Evolutionary conservation across 2,329 filamentous ascomycete genomes (phyloP).

Genomic region (Sarocladium kiliense): DNA sequence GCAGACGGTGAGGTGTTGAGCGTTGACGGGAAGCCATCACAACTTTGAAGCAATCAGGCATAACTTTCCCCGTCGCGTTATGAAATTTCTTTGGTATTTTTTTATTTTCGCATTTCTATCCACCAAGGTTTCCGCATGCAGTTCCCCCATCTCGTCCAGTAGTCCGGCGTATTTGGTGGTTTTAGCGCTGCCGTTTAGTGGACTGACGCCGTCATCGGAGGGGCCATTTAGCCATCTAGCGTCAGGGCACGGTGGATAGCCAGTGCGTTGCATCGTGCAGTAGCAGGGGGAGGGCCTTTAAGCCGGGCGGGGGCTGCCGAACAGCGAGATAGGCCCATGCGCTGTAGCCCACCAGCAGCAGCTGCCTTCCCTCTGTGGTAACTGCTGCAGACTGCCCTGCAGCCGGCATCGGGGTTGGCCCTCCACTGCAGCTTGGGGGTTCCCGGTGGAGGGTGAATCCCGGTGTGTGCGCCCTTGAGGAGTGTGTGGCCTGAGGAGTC

Average conservation of each 20-base stretch:
- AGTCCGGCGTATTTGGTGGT: not conserved
- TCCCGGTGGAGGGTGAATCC: not conserved
- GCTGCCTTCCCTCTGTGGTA: too few species aligned
- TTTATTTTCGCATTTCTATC: not conserved
- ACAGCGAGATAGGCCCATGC: not conserved
- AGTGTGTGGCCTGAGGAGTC: too few species aligned
- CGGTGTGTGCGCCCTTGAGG: too few species aligned
- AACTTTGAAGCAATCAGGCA: not conserved
- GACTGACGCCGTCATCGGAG: conserved; percentile 1
- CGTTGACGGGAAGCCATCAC: not conserved
- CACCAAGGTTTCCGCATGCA: not conserved
- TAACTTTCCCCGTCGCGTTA: not conserved
- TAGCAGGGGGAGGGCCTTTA: not conserved
- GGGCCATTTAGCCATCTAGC: not conserved
- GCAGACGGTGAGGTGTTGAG: not conserved
- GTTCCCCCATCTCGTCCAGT: not conserved
- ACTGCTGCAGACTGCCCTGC: too few species aligned
- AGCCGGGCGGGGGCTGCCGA: not conserved
- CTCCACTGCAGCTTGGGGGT: not conserved
- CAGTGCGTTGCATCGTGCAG: not conserved
- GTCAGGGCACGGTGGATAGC: not conserved
- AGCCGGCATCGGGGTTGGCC: not conserved
- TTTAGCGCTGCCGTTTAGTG: not conserved
- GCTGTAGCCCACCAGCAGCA: too few species aligned
- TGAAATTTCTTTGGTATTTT: not conserved